Evolutionary conservation across 2,329 filamentous ascomycete species (phyloP), one percentile per base, ranked within the genome.

Genomic region (Penicillium sclerotigenum): DNA sequence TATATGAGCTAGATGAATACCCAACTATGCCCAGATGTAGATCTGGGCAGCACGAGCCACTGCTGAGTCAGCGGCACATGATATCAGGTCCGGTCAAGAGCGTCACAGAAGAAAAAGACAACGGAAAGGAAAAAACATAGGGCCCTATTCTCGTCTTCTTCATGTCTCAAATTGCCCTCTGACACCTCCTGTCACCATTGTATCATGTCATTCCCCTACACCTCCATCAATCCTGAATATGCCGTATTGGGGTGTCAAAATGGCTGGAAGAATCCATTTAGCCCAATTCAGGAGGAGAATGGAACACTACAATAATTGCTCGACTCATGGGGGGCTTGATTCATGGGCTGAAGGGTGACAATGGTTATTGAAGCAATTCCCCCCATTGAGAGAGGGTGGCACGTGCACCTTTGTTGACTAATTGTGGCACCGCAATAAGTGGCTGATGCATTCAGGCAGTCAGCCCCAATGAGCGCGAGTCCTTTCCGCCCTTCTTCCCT

Each of bases 1-100:
- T 26, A 16, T 1, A 42, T n/a, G 16, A 16, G 14, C 4, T 16
- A 40, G 22, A 41, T 26, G 38, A 41, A 9, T 26, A 26, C 16
- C 13, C 20, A 5, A 36, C 14, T 4, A 18, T 28, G 16, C 18
- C 20, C 14, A 33, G 13, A 2, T 36, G 16, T 50, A 24, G 47
- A 50, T 51, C 36, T 37, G 11, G 49, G 24, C 28, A 18, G 43
- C 52, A 54, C 52, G 52, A 45, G 53, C 53, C 53, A 55, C 53
- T 10, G 60, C 52, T 66, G 61, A 66, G 53, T 66, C 61, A 66
- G 38, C 63, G 20, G 65, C 64, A 66, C 64, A 66, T 66, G 64
- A 66, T 66, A 66, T 66, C 64, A 66, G 64, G 61, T 62, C 61
- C 46, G 53, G 57, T 56, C 59, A 38, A 62, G 60, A 63, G 63